Percentiles rank a stretch among this genome's conserved stretches.
Conservation (phyloP, 805 yeast genomes). For the Lachancea meyersii region DNA sequence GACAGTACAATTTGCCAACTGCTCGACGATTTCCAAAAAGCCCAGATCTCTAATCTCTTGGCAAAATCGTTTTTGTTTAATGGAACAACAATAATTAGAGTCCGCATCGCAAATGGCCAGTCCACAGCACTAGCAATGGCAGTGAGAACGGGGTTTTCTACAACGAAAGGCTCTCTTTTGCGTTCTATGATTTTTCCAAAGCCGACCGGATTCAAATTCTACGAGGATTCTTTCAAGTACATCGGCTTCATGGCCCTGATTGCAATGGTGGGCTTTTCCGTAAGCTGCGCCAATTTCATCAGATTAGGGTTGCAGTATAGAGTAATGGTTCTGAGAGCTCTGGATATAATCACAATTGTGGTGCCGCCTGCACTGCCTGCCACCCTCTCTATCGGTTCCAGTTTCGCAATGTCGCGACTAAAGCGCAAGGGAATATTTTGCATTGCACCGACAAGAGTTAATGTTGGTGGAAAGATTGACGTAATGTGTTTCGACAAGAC, state of each 20-base stretch:
- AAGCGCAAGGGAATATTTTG: slow-evolving; percentile 70
- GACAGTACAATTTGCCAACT: slow-evolving; percentile 54
- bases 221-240: slow-evolving; percentile 89
- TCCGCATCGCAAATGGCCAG: slow-evolving; percentile 52
- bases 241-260: slow-evolving; percentile 89
- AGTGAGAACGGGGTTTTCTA: slow-evolving; percentile 84
- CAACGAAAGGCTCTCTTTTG: slow-evolving; percentile 90
- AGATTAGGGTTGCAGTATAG: slow-evolving; percentile 62
- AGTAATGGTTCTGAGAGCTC: slow-evolving; percentile 76
- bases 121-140: slow-evolving; percentile 75
- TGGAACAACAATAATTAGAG: slow-evolving; percentile 86
- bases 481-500: slow-evolving; percentile 93
- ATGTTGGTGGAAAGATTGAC: slow-evolving; percentile 93
- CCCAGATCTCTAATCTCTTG: slow-evolving; percentile 55
- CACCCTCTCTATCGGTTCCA: slow-evolving; percentile 91
- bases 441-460: slow-evolving; percentile 89
- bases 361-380: slow-evolving; percentile 99
- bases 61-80: slow-evolving; percentile 73
- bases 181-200: slow-evolving; percentile 96
- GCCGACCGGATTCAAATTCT: slow-evolving; percentile 88
- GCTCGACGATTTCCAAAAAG: slow-evolving; percentile 47
- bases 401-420: slow-evolving; percentile 78
- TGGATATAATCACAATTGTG: slow-evolving; percentile 91
- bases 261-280: slow-evolving; percentile 77
- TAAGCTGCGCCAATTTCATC: slow-evolving; percentile 79